Base-by-base conservation (phyloP, 176 grass and related monocot genomes). In the Leersia perrieri region DNA sequence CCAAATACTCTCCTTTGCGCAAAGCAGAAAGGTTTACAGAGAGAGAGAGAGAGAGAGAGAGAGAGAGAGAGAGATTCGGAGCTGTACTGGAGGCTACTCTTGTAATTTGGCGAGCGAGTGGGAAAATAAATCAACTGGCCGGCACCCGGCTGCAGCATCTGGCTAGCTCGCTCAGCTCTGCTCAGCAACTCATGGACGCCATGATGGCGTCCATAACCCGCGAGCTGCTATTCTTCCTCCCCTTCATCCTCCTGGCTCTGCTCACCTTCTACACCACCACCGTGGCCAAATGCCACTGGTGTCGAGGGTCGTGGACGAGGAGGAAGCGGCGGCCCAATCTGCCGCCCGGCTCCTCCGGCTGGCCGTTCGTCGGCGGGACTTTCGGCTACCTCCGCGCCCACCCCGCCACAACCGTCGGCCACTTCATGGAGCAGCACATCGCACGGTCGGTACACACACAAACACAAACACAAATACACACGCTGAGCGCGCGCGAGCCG, bases 281-380 rank as follows among this genome's bases (percentile, higher is more conserved):
- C 38, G 84, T 62, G 1, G 51, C 87, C 36, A 91, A 94, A 88
- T 91, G 89, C 86, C 76, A 82, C 53, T 18, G 67, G 36, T 79
- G 69, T 45, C 72, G 60, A 60, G 49, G 74, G 44, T 3, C 0
- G 11, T 3, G 12, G 49, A 33, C 57, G 38, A 94, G 70, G 74
- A 89, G 34, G 83, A 94, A 64, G 82, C 85, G 76, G 30, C 85
- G 76, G 30, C 64, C 68, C 3, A 94, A 92, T 87, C 95, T 94
- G 58, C 95, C 95, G 28, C 92, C 92, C 3, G 95, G 90, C 60
- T 73, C 82, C 38, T 6, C 4, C 29, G 88, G 95, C 1, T 86
- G 86, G 92, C 95, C 95, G 33, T 73, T 94, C 2, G 18, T 98
- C 66, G 95, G 95, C 79, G 92, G 95, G 70, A 98, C 95, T 30